Evolutionary conservation across 75 land plant species (phyloP).

Genomic region (Sequoia sempervirens): DNA sequence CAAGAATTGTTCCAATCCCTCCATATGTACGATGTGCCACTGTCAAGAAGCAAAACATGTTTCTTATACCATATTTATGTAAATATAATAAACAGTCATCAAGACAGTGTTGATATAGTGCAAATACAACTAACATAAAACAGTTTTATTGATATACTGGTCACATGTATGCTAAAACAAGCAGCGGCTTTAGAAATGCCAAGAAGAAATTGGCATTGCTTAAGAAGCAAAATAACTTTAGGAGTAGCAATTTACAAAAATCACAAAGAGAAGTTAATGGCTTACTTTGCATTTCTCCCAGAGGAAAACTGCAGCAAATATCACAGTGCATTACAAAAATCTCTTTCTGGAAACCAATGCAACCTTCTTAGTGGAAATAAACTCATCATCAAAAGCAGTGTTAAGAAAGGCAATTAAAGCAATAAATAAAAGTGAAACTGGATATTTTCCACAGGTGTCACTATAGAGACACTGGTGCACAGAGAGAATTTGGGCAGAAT

Average conservation of each 20-base stretch:
- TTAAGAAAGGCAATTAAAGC: not conserved
- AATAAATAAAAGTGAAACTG: not conserved
- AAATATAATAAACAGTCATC: not conserved
- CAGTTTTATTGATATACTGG: not conserved
- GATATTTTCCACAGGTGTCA: not conserved
- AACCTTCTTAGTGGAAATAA: not conserved
- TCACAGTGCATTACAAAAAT: conserved; percentile 53
- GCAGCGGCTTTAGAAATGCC: not conserved
- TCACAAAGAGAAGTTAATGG: not conserved
- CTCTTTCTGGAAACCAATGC: conserved; percentile 25
- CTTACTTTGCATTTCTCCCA: conserved; percentile 49
- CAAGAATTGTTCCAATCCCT: conserved; percentile 49
- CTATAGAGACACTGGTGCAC: not conserved
- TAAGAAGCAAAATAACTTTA: not conserved
- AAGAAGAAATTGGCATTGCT: not conserved
- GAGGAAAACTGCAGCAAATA: conserved; percentile 56
- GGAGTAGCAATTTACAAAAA: not conserved
- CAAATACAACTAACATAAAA: not conserved
- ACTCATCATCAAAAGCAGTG: not conserved
- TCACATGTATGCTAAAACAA: not conserved
- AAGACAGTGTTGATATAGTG: not conserved
- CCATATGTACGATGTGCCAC: conserved; percentile 42
- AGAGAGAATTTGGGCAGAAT: not conserved
- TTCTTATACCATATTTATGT: not conserved
- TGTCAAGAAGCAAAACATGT: conserved; percentile 15